Evolutionary conservation across 2,329 filamentous ascomycete species (phyloP).

Genomic region (Calonectria naviculata): DNA sequence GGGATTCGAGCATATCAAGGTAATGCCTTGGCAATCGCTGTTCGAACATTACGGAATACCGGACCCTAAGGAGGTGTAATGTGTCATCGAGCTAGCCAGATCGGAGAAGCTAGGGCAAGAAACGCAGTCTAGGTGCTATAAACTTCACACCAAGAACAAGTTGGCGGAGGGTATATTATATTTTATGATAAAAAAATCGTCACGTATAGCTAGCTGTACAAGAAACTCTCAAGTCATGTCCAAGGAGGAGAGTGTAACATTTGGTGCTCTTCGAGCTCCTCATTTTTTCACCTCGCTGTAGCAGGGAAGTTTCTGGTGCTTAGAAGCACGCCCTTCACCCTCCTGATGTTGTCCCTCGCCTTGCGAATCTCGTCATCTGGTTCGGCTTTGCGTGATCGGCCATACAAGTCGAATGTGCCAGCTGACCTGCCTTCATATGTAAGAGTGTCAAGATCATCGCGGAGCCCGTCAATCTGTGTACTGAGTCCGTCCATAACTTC

Average conservation of each 20-base stretch:
- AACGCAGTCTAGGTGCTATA: not conserved
- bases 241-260: not conserved
- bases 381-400: conserved; percentile 58
- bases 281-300: conserved; percentile 44
- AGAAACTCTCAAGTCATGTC: not conserved
- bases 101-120: too few species aligned
- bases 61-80: conserved; percentile 30
- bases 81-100: not conserved
- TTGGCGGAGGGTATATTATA: conserved; percentile 6
- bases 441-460: conserved; percentile 73
- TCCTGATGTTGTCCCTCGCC: conserved; percentile 79
- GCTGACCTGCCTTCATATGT: conserved; percentile 56
- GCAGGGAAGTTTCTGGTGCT: conserved; percentile 80
- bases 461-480: conserved; percentile 66
- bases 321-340: conserved; percentile 82
- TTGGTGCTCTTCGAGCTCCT: not conserved
- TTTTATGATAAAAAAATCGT: conserved; percentile 5
- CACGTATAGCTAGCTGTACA: not conserved
- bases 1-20: conserved; percentile 60
- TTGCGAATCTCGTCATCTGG: conserved; percentile 78
- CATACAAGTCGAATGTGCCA: conserved; percentile 54
- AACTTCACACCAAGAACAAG: not conserved
- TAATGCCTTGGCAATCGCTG: conserved; percentile 56
- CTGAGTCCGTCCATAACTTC: conserved; percentile 63
- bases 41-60: conserved; percentile 45